These are phyloP conservation scores for Pneumocystis murina DNA, from an alignment of 1,139 yeast genomes.

Conservation along the genomic window DNA sequence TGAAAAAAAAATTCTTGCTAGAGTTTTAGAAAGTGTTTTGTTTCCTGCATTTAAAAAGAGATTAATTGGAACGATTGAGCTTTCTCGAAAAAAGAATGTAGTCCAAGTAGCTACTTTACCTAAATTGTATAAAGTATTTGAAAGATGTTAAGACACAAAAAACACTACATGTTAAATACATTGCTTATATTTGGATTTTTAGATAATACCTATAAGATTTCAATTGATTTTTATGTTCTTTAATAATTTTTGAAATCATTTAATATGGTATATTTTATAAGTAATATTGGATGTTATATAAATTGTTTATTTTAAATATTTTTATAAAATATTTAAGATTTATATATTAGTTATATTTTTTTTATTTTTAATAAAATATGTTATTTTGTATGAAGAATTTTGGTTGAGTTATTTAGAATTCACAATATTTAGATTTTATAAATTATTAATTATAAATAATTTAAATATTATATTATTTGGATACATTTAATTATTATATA, in stretches of 20 bases:
- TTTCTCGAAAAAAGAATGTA: conserved; percentile 34
- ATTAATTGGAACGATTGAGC: conserved; percentile 46
- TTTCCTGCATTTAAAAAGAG: conserved; percentile 54
- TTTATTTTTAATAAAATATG: too few relatives aligned
- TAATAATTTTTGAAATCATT: neutral
- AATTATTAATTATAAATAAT: too few relatives aligned
- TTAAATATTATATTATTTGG: too few relatives aligned
- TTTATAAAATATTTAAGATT: neutral
- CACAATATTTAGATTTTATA: too few relatives aligned
- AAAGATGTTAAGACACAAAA: neutral
- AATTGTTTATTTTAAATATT: neutral
- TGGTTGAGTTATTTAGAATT: too few relatives aligned
- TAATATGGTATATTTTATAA: neutral
- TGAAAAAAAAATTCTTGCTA: conserved; percentile 17
- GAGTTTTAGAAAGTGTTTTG: conserved; percentile 40
- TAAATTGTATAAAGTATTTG: conserved; percentile 44
- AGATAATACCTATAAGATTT: neutral
- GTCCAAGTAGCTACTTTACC: conserved; percentile 85
- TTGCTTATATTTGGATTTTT: neutral
- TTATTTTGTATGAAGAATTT: too few relatives aligned
- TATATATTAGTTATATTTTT: too few relatives aligned
- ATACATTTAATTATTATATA: too few relatives aligned
- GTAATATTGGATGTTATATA: neutral
- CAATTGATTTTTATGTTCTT: neutral
- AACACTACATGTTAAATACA: neutral